Evolutionary conservation across 2,329 filamentous ascomycete species (phyloP).

Genomic region (Dactylellina leptospora): DNA sequence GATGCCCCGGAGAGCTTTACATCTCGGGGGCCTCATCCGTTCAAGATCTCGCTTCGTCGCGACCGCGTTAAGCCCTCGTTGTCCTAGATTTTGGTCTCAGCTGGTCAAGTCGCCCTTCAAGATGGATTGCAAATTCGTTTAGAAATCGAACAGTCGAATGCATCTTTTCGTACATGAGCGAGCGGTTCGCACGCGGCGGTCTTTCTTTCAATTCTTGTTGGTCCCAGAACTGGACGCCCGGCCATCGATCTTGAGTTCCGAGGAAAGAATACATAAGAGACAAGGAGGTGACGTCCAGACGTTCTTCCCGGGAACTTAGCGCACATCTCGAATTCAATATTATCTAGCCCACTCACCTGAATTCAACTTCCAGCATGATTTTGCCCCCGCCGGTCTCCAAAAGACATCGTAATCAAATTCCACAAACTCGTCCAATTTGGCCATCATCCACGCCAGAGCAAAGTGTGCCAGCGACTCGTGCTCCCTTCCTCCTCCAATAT

Average conservation of each 20-base stretch:
- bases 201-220: background rate
- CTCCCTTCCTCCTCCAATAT: background rate
- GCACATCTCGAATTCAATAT: background rate
- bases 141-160: background rate
- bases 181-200: background rate
- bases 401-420: background rate
- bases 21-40: background rate
- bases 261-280: background rate
- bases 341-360: background rate
- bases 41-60: background rate
- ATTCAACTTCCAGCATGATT: background rate
- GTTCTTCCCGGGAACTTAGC: background rate
- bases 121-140: background rate
- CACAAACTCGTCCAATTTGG: background rate
- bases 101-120: background rate
- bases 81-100: background rate
- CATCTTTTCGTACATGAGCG: background rate
- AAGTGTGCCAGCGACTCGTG: constrained; percentile 1
- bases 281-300: background rate
- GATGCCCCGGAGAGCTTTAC: background rate
- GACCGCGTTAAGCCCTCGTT: background rate
- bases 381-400: background rate
- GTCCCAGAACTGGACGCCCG: background rate
- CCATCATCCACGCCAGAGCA: background rate
- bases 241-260: background rate